Base-by-base conservation (phyloP, 306 rosid species). In the Rubus parviflorus region DNA sequence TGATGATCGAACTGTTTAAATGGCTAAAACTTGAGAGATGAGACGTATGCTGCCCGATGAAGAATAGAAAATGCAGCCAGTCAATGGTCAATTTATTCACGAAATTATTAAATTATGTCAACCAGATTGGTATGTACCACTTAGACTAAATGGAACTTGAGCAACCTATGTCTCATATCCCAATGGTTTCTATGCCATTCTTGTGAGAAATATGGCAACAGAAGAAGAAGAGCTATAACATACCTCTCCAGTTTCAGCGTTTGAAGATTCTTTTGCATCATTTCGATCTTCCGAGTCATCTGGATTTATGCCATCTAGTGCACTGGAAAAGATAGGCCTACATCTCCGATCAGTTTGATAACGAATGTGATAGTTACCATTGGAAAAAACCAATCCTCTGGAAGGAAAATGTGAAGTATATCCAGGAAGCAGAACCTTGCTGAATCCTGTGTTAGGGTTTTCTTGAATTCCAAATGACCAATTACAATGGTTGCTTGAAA, bases 381-480 rank as follows among this genome's bases (percentile, higher is more conserved):
- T 78, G 75, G 47, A 72, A 43, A 75, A 83, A 48, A 67, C 68
- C 78, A 85, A 79, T 78, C 92, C 87, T 83, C 87, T 81, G 25
- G 86, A 87, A 71, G 87, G 85, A 68, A 81, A 64, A 69, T 75
- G 73, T n/a, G 79, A 72, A 73, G 73, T 74, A 65, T 79, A 75
- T 79, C 87, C 89, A 9, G 88, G 76, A 81, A 85, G 85, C 46
- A 90, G 83, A 84, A 83, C 83, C 86, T 81, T 88, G 65, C 73
- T 76, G 22, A 83, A 62, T 80, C 79, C 84, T 78, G 83, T 84
- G 61, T 72, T 83, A 14, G 75, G 60, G 61, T 86, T 85, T 75
- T 85, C 90, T 64, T 84, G 96, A 85, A 94, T 77, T 83, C 88
- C 86, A 64, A 87, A 69, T 10, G 91, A 83, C 90, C 93, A 90